phyloP scores from a whole-genome alignment of 2,329 filamentous ascomycete genomes.

The Parastagonospora nodorum region DNA sequence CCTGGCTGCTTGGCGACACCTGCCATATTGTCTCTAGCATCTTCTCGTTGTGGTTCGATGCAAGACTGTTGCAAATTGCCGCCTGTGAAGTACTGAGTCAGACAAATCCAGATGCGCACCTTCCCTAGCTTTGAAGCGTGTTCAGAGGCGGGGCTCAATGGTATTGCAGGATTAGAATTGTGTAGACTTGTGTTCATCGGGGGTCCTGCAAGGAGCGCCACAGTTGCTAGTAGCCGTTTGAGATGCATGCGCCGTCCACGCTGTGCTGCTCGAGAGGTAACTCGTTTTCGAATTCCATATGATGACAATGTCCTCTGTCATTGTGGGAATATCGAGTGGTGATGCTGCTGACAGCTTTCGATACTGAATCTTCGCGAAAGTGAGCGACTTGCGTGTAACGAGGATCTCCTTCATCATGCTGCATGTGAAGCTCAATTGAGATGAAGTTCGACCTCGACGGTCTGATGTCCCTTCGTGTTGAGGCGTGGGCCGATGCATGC shows the following conservation, averaged over 20 bases:
- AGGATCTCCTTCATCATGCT: neutral
- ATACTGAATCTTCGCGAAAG: neutral
- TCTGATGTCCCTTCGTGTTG: slow-evolving; percentile 19
- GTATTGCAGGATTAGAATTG: slow-evolving; percentile 14
- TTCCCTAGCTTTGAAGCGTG: slow-evolving; percentile 21
- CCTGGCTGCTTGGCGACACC: slow-evolving; percentile 24
- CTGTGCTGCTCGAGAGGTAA: neutral
- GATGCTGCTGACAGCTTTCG: neutral
- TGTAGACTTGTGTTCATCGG: slow-evolving; percentile 16
- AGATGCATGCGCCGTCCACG: neutral
- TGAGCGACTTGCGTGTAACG: neutral
- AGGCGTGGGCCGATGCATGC: slow-evolving; percentile 22
- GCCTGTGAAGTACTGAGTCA: slow-evolving; percentile 1
- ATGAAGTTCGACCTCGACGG: neutral
- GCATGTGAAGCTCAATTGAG: neutral
- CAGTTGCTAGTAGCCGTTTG: slow-evolving; percentile 19
- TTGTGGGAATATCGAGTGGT: neutral
- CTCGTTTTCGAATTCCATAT: too few species aligned
- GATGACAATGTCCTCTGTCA: neutral
- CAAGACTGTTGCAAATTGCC: slow-evolving; percentile 15
- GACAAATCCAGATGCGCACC: neutral
- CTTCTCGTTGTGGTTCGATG: neutral
- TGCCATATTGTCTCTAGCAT: slow-evolving; percentile 16
- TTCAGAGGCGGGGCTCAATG: slow-evolving; percentile 25
- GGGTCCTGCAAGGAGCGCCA: slow-evolving; percentile 31